Evolutionary conservation across 1,284 basidiomycete species (phyloP).

Genomic region (Malassezia slooffiae): DNA sequence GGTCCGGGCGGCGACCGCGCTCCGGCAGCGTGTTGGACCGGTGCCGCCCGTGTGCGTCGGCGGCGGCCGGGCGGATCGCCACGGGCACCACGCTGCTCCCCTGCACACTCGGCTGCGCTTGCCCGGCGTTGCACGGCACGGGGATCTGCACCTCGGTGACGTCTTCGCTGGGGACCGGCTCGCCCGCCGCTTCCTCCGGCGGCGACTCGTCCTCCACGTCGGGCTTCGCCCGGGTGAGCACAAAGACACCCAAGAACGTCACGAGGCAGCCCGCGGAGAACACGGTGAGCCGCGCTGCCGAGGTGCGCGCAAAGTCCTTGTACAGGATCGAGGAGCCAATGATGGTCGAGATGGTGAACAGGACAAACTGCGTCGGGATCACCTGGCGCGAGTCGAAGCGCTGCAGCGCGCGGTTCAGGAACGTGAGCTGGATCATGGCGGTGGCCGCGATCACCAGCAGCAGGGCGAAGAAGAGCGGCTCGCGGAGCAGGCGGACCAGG

Average conservation of each 20-base stretch:
- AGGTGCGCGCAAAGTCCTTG: constrained; percentile 63
- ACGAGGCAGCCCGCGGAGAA: constrained; percentile 71
- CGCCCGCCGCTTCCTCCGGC: no score
- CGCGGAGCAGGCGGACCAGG: constrained; percentile 22
- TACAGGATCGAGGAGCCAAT: constrained; percentile 85
- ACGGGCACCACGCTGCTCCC: not conserved
- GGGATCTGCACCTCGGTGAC: not conserved
- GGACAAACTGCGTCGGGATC: constrained; percentile 76
- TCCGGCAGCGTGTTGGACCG: not conserved
- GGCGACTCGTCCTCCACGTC: not conserved
- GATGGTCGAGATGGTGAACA: constrained; percentile 65
- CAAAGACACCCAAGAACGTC: constrained; percentile 73
- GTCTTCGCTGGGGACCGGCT: no score
- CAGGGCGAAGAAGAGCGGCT: constrained; percentile 38
- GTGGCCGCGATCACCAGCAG: constrained; percentile 62
- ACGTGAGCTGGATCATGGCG: constrained; percentile 78
- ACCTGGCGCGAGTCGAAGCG: constrained; percentile 34
- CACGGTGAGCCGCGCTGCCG: constrained; percentile 58
- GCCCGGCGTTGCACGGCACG: not conserved
- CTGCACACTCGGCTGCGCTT: not conserved
- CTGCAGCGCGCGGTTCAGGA: constrained; percentile 60
- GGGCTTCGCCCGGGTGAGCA: constrained; percentile 20
- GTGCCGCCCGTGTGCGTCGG: not conserved
- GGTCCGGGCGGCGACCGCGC: not conserved
- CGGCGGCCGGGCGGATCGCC: not conserved